Evolutionary conservation across 192 early-diverging fungal species (phyloP).

Genomic region (Gonapodya sp.): DNA sequence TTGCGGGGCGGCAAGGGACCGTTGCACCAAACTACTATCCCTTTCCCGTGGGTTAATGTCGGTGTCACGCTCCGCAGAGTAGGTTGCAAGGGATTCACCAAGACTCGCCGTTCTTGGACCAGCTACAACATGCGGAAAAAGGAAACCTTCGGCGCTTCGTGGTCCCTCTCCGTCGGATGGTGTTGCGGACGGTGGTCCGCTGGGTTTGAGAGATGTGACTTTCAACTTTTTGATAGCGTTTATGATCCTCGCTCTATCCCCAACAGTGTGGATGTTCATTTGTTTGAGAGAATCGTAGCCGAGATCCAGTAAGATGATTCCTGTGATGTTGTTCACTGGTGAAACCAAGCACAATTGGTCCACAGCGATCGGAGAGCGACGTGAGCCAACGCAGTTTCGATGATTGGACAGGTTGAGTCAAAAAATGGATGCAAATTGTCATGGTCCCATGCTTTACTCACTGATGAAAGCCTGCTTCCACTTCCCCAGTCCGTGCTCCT

Average conservation of each 20-base stretch:
- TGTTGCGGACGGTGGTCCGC: slow-evolving; percentile 19
- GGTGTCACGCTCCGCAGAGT: background rate
- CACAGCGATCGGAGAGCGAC: background rate
- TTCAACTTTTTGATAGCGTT: slow-evolving; percentile 64
- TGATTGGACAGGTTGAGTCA: no score
- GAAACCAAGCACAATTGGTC: background rate
- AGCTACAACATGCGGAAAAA: background rate
- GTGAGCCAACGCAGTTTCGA: no score
- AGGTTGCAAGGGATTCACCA: background rate
- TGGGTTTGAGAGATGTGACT: slow-evolving; percentile 40
- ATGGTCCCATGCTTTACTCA: no score
- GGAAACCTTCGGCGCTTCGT: background rate
- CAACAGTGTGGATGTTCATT: slow-evolving; percentile 68
- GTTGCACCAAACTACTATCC: background rate
- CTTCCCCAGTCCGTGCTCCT: background rate
- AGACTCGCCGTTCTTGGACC: background rate
- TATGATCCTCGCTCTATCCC: slow-evolving; percentile 72
- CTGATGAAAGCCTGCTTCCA: background rate
- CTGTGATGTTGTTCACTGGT: slow-evolving; percentile 56
- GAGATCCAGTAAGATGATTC: slow-evolving; percentile 73
- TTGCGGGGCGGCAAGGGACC: background rate
- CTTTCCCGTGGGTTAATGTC: background rate
- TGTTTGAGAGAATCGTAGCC: slow-evolving; percentile 73
- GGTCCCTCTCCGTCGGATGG: background rate
- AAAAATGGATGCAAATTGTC: no score